A percentile compares a stretch with the other conserved stretches of the same genome.
Conservation (phyloP, 2,329 filamentous ascomycete genomes). For the Hymenoscyphus salicellus region DNA sequence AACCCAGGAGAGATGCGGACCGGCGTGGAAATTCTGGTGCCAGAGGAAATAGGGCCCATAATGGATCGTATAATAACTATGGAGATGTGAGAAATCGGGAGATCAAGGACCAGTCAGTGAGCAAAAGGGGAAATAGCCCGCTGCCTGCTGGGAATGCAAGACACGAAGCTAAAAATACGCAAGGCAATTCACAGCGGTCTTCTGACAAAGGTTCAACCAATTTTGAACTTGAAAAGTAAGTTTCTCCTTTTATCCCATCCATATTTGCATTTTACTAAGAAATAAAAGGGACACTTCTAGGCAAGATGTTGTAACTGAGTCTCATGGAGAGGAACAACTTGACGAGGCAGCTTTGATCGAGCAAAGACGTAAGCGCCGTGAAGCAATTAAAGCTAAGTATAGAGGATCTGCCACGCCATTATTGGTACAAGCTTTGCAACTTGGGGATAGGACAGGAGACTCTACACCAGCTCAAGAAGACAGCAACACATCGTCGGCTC, state of each 20-base stretch:
- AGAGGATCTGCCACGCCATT: constrained; percentile 68
- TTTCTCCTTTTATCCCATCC: background rate
- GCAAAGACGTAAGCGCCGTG: constrained; percentile 76
- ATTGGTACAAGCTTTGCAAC: constrained; percentile 59
- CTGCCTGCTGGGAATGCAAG: constrained; percentile 56
- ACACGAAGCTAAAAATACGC: constrained; percentile 66
- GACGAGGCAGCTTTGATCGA: constrained; percentile 83
- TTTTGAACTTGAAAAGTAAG: constrained; percentile 42
- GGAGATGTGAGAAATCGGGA: constrained; percentile 47
- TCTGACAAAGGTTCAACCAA: constrained; percentile 39
- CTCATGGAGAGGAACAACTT: constrained; percentile 55
- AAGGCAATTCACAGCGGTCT: constrained; percentile 55
- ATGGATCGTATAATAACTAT: constrained; percentile 36
- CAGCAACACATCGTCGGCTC: constrained; percentile 25
- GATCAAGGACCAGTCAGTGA: constrained; percentile 58
- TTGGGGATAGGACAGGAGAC: constrained; percentile 35
- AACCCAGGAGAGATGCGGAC: constrained; percentile 24
- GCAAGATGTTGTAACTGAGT: constrained; percentile 41
- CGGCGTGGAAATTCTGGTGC: constrained; percentile 17
- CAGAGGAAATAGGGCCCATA: constrained; percentile 18
- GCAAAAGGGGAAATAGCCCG: constrained; percentile 60
- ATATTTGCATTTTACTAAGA: constrained; percentile 18
- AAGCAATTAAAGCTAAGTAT: constrained; percentile 82
- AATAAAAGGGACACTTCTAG: constrained; percentile 26
- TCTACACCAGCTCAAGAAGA: constrained; percentile 32